Base-by-base conservation (phyloP, 768 basidiomycete species). In the Leccinum variicolor region DNA sequence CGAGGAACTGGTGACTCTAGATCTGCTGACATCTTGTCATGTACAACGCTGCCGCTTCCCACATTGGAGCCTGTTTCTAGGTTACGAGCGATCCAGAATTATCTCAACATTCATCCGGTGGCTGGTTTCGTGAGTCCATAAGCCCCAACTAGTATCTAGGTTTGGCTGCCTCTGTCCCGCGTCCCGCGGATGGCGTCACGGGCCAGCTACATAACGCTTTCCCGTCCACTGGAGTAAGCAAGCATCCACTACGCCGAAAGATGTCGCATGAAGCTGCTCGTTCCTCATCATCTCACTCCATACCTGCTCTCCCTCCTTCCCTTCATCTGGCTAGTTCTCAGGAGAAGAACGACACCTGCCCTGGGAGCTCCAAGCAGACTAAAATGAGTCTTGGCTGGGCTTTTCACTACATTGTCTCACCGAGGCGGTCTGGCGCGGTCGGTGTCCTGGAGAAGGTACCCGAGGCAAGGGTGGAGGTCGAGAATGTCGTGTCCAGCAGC, bases 331-430 rank as follows among this genome's bases (percentile, higher is more conserved):
- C 55, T 28, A 39, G 52, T 53, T 39, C 48, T 31, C 50, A 39
- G 47, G 34, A 52, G 51, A 52, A 54, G 21, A 49, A 64, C 23
- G 55, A 53, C 41, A 50, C 67, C 13, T 67, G 68, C 25, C 61
- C 64, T 19, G 75, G 76, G 61, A 68, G 71, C 14, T 70, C 76
- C 25, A 70, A 69, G 53, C 66, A 67, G 14, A 61, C 62, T 54
- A 70, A 67, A 53, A 73, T 72, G 36, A 81, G 78, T 60, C 67
- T 83, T 49, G 76, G 75, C 59, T 74, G 69, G 51, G 73, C 78
- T 49, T 74, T 83, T 43, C 76, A 75, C 36, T 73, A 78, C 28
- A 54, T 72, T 3, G 66, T 76, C 36, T 54, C 57, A 34, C 47
- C 55, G 17, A 51, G 48, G 29, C 54, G 46, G 29, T 28, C 25